Percentiles rank a stretch among this genome's conserved stretches.
Evolutionary conservation across 2,329 filamentous ascomycete genomes (phyloP).

Genomic region (Aspergillus neoniger): DNA sequence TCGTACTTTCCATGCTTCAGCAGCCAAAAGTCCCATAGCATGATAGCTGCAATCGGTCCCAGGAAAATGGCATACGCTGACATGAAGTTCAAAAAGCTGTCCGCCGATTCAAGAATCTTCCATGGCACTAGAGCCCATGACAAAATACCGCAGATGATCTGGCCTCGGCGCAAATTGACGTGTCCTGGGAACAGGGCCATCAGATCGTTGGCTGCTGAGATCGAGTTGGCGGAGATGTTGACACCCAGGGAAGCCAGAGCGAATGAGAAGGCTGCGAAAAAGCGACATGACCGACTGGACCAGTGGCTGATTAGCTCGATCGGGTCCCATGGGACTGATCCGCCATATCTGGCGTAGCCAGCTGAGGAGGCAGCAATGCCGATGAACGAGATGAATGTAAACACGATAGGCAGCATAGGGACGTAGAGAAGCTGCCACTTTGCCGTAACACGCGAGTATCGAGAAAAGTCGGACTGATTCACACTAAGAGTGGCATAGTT

Average conservation of each 20-base stretch:
- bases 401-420: slow-evolving; percentile 54
- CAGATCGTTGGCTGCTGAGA: slow-evolving; percentile 56
- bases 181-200: slow-evolving; percentile 56
- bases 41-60: slow-evolving; percentile 63
- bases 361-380: slow-evolving; percentile 45
- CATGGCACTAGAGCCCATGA: slow-evolving; percentile 65
- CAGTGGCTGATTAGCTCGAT: slow-evolving; percentile 43
- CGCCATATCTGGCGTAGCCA: slow-evolving; percentile 39
- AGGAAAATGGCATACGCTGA: slow-evolving; percentile 66
- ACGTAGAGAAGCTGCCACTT: slow-evolving; percentile 55
- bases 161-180: slow-evolving; percentile 60
- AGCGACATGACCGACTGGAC: slow-evolving; percentile 44
- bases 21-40: slow-evolving; percentile 63
- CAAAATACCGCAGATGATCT: slow-evolving; percentile 56
- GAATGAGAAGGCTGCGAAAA: slow-evolving; percentile 57
- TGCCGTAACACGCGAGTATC: slow-evolving; percentile 51
- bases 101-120: slow-evolving; percentile 64
- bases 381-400: slow-evolving; percentile 57
- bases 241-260: slow-evolving; percentile 58
- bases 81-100: slow-evolving; percentile 66
- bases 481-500: slow-evolving; percentile 56
- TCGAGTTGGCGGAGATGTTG: slow-evolving; percentile 59
- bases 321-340: slow-evolving; percentile 48
- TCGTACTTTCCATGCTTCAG: slow-evolving; percentile 54
- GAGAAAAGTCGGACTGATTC: slow-evolving; percentile 60